phyloP scores from a whole-genome alignment of 208 protist species.

The Trypanosoma brucei region DNA sequence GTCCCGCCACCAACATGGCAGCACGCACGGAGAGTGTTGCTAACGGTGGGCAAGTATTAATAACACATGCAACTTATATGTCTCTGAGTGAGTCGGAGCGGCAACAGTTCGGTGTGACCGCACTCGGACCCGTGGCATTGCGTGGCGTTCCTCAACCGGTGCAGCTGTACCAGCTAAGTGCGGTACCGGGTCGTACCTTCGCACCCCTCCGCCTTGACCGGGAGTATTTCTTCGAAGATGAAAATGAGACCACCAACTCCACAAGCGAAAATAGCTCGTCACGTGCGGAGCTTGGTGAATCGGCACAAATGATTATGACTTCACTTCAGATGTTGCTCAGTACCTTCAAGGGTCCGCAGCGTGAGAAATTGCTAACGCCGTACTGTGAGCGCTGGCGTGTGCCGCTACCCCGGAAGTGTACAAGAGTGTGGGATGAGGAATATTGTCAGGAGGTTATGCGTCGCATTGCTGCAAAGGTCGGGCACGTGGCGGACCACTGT shows the following conservation, averaged over 20 bases:
- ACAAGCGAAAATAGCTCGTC: not conserved
- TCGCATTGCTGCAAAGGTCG: constrained; percentile 1
- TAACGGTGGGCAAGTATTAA: constrained; percentile 1
- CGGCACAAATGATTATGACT: not conserved
- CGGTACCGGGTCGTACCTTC: not conserved
- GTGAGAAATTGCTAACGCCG: not conserved
- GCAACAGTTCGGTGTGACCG: not conserved
- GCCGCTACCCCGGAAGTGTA: not conserved
- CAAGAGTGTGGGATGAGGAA: not conserved
- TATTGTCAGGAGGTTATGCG: not conserved
- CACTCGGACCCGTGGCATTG: constrained; percentile 31
- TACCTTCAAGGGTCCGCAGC: not conserved
- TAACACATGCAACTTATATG: constrained; percentile 1
- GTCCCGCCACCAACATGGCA: not conserved
- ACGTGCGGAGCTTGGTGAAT: not conserved
- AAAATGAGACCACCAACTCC: not conserved
- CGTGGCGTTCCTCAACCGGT: constrained; percentile 42
- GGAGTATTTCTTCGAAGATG: not conserved
- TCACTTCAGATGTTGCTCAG: not conserved
- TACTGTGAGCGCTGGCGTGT: constrained; percentile 7
- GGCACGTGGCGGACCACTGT: not conserved
- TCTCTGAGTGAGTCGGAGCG: not conserved
- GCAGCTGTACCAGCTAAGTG: constrained; percentile 28
- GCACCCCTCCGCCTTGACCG: not conserved
- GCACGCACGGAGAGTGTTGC: constrained; percentile 6